phyloP scores from a whole-genome alignment of 1,284 basidiomycete genomes.

The Anthracocystis panici-leucophaei region DNA sequence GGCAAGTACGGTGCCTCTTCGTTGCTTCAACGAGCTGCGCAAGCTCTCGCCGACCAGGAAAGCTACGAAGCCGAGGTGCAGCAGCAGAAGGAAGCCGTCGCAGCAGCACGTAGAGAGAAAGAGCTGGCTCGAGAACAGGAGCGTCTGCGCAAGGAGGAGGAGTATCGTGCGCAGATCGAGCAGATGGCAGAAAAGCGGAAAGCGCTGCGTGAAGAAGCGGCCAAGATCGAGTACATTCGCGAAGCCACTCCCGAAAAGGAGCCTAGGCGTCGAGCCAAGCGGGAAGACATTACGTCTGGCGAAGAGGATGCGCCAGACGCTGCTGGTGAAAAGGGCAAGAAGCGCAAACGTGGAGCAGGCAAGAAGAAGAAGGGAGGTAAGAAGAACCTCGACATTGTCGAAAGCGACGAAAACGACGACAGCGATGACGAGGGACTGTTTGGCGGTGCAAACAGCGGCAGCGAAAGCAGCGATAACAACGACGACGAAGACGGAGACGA shows the following conservation, averaged over 20 bases:
- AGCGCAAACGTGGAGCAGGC: constrained; percentile 34
- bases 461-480: constrained; percentile 26
- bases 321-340: constrained; percentile 33
- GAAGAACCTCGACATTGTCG: constrained; percentile 39
- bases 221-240: constrained; percentile 61
- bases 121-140: constrained; percentile 57
- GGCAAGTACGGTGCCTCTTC: constrained; percentile 64
- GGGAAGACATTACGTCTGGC: constrained; percentile 44
- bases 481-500: constrained; percentile 52
- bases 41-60: constrained; percentile 55
- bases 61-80: constrained; percentile 54
- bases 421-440: constrained; percentile 42
- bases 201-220: constrained; percentile 58
- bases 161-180: constrained; percentile 57
- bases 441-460: constrained; percentile 27
- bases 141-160: constrained; percentile 56
- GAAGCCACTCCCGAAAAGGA: constrained; percentile 54
- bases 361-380: constrained; percentile 41
- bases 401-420: constrained; percentile 37
- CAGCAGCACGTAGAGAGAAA: constrained; percentile 55
- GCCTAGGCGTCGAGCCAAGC: constrained; percentile 37
- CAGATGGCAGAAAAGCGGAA: constrained; percentile 60
- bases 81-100: constrained; percentile 51
- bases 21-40: constrained; percentile 50
- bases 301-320: constrained; percentile 51